Evolutionary conservation across 768 basidiomycete species (phyloP).

Genomic region (Exsudoporus frostii): DNA sequence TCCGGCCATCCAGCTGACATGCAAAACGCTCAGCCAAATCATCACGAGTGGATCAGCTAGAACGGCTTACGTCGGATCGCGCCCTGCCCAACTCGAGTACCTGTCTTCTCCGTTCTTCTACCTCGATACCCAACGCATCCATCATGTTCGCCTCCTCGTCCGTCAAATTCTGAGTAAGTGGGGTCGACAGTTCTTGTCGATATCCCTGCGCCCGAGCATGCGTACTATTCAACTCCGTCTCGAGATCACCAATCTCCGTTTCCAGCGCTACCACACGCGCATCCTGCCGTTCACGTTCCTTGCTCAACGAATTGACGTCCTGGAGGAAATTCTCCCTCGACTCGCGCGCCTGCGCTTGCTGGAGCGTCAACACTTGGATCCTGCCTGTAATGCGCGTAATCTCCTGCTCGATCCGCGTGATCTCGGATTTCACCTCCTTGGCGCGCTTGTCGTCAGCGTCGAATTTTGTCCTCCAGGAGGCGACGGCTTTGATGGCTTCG

Average conservation of each 20-base stretch:
- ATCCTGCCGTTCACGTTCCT: slow-evolving; percentile 68
- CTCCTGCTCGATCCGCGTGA: slow-evolving; percentile 77
- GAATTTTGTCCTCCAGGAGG: slow-evolving; percentile 69
- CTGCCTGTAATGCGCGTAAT: slow-evolving; percentile 73
- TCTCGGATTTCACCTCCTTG: slow-evolving; percentile 70
- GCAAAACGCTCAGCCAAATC: background rate
- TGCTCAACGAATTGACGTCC: slow-evolving; percentile 55
- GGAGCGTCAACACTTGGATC: slow-evolving; percentile 65
- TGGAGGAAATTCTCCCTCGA: slow-evolving; percentile 63
- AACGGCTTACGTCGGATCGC: slow-evolving; percentile 62
- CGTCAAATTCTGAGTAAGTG: slow-evolving; percentile 72
- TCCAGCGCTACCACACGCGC: slow-evolving; percentile 64
- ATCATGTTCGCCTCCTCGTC: slow-evolving; percentile 68
- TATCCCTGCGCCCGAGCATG: slow-evolving; percentile 63
- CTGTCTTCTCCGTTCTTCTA: slow-evolving; percentile 69
- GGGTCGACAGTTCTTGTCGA: slow-evolving; percentile 64
- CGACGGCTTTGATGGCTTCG: slow-evolving; percentile 77
- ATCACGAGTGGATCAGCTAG: background rate
- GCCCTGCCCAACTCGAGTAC: slow-evolving; percentile 64
- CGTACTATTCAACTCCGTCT: slow-evolving; percentile 64
- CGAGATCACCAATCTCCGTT: slow-evolving; percentile 63
- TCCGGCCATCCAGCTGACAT: slow-evolving; percentile 55
- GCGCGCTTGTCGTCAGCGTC: slow-evolving; percentile 62
- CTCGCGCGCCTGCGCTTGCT: slow-evolving; percentile 68
- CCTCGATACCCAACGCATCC: slow-evolving; percentile 65